These are phyloP conservation scores for Balamuthia mandrillaris DNA, from an alignment of 208 protist species.

Conservation along the genomic window DNA sequence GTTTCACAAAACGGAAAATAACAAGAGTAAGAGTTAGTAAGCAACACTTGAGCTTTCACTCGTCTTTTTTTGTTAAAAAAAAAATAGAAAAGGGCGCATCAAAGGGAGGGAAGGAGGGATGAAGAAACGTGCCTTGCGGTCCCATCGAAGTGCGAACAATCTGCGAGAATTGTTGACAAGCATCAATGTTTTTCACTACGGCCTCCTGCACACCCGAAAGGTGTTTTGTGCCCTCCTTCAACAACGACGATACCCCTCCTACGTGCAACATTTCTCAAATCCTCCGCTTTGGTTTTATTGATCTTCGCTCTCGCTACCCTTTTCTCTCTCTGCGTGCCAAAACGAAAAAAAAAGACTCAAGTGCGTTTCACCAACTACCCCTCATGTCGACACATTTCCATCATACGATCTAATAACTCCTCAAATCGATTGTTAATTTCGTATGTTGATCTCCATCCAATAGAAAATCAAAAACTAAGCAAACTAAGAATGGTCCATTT, in stretches of 20 bases:
- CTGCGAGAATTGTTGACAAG: constrained; percentile 91
- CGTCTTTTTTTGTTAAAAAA: not conserved
- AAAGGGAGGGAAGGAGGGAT: not conserved
- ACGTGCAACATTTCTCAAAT: constrained; percentile 44
- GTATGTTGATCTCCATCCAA: not conserved
- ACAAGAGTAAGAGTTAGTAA: not conserved
- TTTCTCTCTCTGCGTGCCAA: no score
- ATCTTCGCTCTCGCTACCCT: no score
- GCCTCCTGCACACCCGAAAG: constrained; percentile 90
- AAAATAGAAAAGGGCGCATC: not conserved
- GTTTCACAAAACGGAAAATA: not conserved
- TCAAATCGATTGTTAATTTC: not conserved
- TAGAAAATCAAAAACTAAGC: not conserved
- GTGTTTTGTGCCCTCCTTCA: constrained; percentile 73
- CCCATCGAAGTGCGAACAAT: constrained; percentile 96
- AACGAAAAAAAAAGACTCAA: no score
- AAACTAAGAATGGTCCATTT: no score
- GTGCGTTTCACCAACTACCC: not conserved
- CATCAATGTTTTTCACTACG: constrained; percentile 96
- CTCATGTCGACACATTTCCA: not conserved
- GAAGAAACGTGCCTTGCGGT: constrained; percentile 65
- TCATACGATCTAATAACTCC: not conserved
- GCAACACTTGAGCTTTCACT: not conserved
- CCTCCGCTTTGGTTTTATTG: no score
- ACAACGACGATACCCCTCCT: constrained; percentile 39